Base-by-base conservation (phyloP, 768 basidiomycete species). In the Wakefieldia striispora region DNA sequence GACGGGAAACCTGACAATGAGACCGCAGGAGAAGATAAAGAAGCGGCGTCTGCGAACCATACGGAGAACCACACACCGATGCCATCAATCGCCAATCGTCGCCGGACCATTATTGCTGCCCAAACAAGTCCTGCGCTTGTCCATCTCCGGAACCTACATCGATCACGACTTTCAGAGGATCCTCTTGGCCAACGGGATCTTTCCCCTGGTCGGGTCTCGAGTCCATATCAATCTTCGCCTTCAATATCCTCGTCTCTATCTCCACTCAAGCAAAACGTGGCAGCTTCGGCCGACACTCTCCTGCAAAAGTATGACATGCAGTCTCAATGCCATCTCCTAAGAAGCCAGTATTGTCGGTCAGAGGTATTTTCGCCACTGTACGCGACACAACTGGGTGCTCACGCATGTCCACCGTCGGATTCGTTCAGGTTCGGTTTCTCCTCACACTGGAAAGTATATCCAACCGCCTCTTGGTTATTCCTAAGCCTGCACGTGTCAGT, bases 401-500 rank as follows among this genome's bases (percentile, higher is more conserved):
- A 59, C 9, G 20, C 24, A 26, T 17, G 11, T 17, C 19, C 39
- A 47, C 21, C 31, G 29, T 27, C 19, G 17, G 36, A 33, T 39
- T 4, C 20, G 3, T 21, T 26, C 60, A 95, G 86, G 80, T 95
- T 42, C 82, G 87, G 72, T 97, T 97, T 68, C 68, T 97, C 45
- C 79, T 94, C 41, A 79, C 83, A 16, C 78, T 99, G 41, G 95
- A 98, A 68, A 88, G 85, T 63, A 95, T 99, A 59, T 92, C 86
- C 57, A 95, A 95, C 62, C 80, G 91, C 43, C 77, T 99, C 33
- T 72, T 99, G 42, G 85, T 97, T 23, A 84, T 99, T 0, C 97
- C 97, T 13, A 88, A 88, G 62, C 93, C 89, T 39, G 97, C 97
- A 12, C 84, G 95, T 34, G 87, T 98, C 36, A 95, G 93, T 66